Conservation (phyloP, 495 filamentous ascomycete species). For the Gamarada debralockiae region DNA sequence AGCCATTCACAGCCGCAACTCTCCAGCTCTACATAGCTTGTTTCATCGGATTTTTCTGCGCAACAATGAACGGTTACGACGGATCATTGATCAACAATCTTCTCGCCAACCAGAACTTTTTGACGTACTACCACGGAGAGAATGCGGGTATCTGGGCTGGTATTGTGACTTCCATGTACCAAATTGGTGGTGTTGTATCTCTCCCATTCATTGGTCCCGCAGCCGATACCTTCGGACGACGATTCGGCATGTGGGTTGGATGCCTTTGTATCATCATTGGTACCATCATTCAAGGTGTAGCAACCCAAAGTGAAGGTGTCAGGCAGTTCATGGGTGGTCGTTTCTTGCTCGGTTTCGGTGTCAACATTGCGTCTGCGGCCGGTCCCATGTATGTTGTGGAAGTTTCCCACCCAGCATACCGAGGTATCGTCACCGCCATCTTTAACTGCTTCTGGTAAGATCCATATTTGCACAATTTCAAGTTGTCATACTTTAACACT, state of each 20-base stretch:
- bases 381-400: constrained; percentile 74
- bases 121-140: constrained; percentile 24
- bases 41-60: constrained; percentile 39
- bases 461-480: neutral
- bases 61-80: constrained; percentile 54
- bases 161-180: constrained; percentile 54
- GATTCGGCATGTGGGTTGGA: constrained; percentile 61
- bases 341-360: constrained; percentile 74
- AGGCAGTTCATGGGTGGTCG: constrained; percentile 67
- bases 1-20: constrained; percentile 32
- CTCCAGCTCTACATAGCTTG: constrained; percentile 34
- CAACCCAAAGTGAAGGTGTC: constrained; percentile 24
- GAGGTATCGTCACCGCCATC: constrained; percentile 64
- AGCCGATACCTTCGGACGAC: constrained; percentile 50
- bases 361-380: constrained; percentile 62
- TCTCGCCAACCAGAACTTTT: constrained; percentile 25
- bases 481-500: neutral
- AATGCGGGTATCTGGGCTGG: constrained; percentile 41
- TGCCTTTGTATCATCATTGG: constrained; percentile 57
- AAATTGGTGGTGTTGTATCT: constrained; percentile 53
- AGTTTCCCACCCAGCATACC: constrained; percentile 69
- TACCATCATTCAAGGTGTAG: constrained; percentile 49
- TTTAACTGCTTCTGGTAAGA: constrained; percentile 52
- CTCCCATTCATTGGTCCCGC: constrained; percentile 49
- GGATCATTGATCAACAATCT: constrained; percentile 43